A percentile compares a stretch with the other conserved stretches of the same genome.
These are phyloP conservation scores for Chaetomium sp. DNA, from an alignment of 2,329 filamentous ascomycete genomes.

Conservation along the genomic window DNA sequence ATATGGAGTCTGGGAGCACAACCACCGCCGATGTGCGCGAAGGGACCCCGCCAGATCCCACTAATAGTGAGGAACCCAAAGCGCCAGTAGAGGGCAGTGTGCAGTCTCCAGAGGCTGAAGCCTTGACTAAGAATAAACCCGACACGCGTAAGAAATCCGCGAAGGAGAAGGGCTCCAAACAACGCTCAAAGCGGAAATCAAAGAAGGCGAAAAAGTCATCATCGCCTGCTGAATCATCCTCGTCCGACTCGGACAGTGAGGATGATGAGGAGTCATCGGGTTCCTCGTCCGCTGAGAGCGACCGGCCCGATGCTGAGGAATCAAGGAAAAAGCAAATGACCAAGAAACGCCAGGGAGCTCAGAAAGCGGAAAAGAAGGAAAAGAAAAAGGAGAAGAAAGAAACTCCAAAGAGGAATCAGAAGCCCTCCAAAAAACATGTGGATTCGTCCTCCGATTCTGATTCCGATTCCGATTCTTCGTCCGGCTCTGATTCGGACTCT, in stretches of 20 bases:
- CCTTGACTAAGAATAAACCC: conserved; percentile 16
- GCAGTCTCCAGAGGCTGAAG: conserved; percentile 22
- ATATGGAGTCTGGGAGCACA: conserved; percentile 25
- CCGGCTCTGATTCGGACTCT: conserved; percentile 22
- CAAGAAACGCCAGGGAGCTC: conserved; percentile 28
- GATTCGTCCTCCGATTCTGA: conserved; percentile 6
- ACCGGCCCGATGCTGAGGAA: conserved; percentile 20
- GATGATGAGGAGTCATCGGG: neutral
- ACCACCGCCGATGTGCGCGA: conserved; percentile 21
- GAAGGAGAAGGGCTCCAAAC: conserved; percentile 26
- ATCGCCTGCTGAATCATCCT: conserved; percentile 9
- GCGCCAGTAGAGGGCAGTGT: conserved; percentile 14
- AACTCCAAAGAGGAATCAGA: conserved; percentile 13
- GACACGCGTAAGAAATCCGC: conserved; percentile 24
- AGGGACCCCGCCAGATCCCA: conserved; percentile 15
- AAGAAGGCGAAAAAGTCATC: conserved; percentile 25
- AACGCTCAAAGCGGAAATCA: conserved; percentile 17
- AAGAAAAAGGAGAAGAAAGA: conserved; percentile 26
- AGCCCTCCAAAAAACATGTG: neutral
- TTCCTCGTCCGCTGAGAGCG: conserved; percentile 24
- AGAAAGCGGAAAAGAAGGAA: conserved; percentile 25
- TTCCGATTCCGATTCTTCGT: neutral
- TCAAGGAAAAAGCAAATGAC: conserved; percentile 25
- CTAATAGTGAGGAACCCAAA: conserved; percentile 23
- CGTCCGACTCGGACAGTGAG: conserved; percentile 13